Conservation (phyloP, 2,329 filamentous ascomycete species). For the Cordyceps farinosa region DNA sequence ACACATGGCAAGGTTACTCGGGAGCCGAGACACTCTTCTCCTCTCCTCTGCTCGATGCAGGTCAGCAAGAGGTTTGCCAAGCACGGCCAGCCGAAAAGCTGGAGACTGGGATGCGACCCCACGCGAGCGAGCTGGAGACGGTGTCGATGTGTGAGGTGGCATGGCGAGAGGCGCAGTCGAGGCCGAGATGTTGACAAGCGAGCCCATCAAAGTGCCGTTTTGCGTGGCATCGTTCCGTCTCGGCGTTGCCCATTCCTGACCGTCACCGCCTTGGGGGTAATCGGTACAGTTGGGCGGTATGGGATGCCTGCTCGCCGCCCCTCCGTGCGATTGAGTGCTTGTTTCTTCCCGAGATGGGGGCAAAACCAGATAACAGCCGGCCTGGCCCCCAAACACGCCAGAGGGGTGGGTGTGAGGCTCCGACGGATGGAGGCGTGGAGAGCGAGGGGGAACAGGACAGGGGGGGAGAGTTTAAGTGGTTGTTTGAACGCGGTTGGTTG, state of each 20-base stretch:
- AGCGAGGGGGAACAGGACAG: not conserved
- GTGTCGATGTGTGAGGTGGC: not conserved
- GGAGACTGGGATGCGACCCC: not conserved
- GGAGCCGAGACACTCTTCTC: not conserved
- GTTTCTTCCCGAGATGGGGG: too few species aligned
- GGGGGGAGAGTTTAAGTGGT: too few species aligned
- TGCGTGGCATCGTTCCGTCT: too few species aligned
- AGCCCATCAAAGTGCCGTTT: too few species aligned
- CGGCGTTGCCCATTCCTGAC: too few species aligned
- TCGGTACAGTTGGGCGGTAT: too few species aligned
- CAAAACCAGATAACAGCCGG: slow-evolving; percentile 1
- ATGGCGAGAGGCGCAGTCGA: not conserved
- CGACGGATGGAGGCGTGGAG: slow-evolving; percentile 14
- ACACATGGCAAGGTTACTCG: slow-evolving; percentile 9
- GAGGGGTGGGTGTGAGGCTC: not conserved
- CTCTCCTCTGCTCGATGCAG: not conserved
- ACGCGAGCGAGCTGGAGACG: not conserved
- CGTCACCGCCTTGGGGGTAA: too few species aligned
- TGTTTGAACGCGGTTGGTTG: not conserved
- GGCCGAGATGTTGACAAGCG: not conserved
- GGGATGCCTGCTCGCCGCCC: too few species aligned
- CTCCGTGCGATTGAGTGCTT: too few species aligned
- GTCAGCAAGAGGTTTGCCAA: not conserved
- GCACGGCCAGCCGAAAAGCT: not conserved
- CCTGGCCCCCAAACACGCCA: not conserved